Percentiles rank a stretch among this genome's conserved stretches.
These are phyloP conservation scores for Bombardia bombarda DNA, from an alignment of 495 filamentous ascomycete species.

Conservation along the genomic window DNA sequence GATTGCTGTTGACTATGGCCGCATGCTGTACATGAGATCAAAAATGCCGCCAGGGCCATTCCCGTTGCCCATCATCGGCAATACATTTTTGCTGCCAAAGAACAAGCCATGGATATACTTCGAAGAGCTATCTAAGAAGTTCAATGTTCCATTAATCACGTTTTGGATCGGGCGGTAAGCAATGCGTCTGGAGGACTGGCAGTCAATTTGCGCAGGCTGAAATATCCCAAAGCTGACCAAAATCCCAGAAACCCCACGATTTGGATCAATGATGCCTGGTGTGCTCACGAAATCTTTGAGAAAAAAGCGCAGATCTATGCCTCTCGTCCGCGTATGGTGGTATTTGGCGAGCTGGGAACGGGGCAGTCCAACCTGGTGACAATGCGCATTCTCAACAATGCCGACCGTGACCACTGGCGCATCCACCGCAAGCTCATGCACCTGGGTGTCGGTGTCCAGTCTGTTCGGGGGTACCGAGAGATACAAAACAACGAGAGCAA, in stretches of 20 bases:
- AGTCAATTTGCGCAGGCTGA: no score
- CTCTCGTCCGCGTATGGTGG: slow-evolving; percentile 45
- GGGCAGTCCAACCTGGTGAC: slow-evolving; percentile 52
- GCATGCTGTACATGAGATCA: slow-evolving; percentile 40
- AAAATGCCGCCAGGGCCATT: slow-evolving; percentile 53
- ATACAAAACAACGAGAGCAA: slow-evolving; percentile 55
- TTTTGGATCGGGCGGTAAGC: slow-evolving; percentile 51
- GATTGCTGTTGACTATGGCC: slow-evolving; percentile 37
- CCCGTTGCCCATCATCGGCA: slow-evolving; percentile 42
- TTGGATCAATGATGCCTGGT: slow-evolving; percentile 60
- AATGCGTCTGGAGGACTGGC: no score
- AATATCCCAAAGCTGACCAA: neutral
- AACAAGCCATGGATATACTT: slow-evolving; percentile 60
- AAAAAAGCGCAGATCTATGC: slow-evolving; percentile 50
- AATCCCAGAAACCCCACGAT: slow-evolving; percentile 46
- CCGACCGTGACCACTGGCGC: slow-evolving; percentile 52
- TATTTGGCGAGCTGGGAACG: slow-evolving; percentile 52
- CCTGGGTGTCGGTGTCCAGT: slow-evolving; percentile 50
- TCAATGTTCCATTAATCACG: slow-evolving; percentile 49
- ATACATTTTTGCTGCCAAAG: slow-evolving; percentile 51
- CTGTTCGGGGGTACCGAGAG: slow-evolving; percentile 48
- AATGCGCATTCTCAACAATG: slow-evolving; percentile 39
- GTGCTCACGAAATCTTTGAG: slow-evolving; percentile 47
- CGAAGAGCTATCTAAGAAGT: slow-evolving; percentile 47
- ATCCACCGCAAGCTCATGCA: slow-evolving; percentile 56